Evolutionary conservation across 1,139 yeast species (phyloP).

Genomic region (Yamadazyma taylorii): DNA sequence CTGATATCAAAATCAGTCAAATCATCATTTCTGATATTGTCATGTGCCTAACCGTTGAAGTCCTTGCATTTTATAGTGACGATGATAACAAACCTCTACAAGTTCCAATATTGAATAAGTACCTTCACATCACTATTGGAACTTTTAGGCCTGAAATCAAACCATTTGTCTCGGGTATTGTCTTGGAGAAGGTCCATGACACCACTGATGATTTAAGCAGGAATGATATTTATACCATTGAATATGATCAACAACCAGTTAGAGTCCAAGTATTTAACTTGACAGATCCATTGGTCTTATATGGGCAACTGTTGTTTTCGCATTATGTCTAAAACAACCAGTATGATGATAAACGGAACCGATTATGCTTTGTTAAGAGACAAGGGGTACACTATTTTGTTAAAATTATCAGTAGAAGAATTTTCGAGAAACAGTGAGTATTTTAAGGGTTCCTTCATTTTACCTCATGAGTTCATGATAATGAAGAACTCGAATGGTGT

Average conservation of each 20-base stretch:
- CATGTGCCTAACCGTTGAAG: conserved; percentile 55
- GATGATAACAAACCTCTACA: conserved; percentile 18
- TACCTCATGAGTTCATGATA: too few species aligned
- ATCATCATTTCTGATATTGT: conserved; percentile 51
- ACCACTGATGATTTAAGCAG: conserved; percentile 4
- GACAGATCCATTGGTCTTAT: not conserved
- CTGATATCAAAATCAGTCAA: conserved; percentile 41
- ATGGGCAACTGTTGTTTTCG: not conserved
- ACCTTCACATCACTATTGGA: conserved; percentile 79
- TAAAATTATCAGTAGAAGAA: too few species aligned
- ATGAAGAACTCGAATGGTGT: too few species aligned
- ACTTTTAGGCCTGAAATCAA: conserved; percentile 46
- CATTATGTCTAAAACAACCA: not conserved
- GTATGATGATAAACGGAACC: too few species aligned
- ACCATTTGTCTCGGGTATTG: conserved; percentile 42
- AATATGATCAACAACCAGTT: not conserved
- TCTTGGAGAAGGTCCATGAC: conserved; percentile 18
- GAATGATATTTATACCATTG: not conserved
- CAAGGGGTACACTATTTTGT: too few species aligned
- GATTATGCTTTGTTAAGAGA: too few species aligned
- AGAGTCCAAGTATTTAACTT: not conserved
- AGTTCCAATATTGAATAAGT: conserved; percentile 39
- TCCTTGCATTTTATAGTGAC: conserved; percentile 29
- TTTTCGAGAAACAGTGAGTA: too few species aligned
- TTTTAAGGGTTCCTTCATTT: too few species aligned